phyloP scores from a whole-genome alignment of 495 filamentous ascomycete genomes.

The Daldinia decipiens region DNA sequence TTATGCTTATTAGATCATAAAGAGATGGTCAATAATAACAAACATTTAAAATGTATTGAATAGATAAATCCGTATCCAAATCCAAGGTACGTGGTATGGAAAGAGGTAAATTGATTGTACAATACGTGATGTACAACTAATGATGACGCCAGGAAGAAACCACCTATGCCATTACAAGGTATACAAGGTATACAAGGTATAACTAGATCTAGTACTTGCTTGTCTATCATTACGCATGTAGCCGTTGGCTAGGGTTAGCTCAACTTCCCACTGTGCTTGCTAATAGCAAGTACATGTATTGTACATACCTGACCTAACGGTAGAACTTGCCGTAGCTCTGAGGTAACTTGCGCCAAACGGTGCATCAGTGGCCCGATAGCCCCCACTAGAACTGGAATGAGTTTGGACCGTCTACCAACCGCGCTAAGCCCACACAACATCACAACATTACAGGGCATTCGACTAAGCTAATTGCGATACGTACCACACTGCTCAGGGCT shows the following conservation, averaged over 20 bases:
- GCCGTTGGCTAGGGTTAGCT: slow-evolving; percentile 17
- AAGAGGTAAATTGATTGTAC: slow-evolving; percentile 1
- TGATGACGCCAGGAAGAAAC: slow-evolving; percentile 40
- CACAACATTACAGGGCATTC: slow-evolving; percentile 32
- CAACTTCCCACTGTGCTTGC: slow-evolving; percentile 1
- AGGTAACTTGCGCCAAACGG: slow-evolving; percentile 1
- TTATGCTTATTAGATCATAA: background rate
- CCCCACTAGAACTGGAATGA: slow-evolving; percentile 39
- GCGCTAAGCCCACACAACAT: slow-evolving; percentile 40
- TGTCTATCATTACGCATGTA: slow-evolving; percentile 23
- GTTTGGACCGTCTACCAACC: slow-evolving; percentile 40
- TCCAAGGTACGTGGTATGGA: background rate
- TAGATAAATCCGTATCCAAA: slow-evolving; percentile 1
- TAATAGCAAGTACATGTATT: background rate
- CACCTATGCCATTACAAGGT: slow-evolving; percentile 8
- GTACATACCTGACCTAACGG: slow-evolving; percentile 1
- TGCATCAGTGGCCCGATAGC: slow-evolving; percentile 11
- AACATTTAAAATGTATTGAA: background rate
- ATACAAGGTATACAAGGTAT: background rate
- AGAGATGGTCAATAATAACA: too few relatives aligned
- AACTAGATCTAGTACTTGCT: slow-evolving; percentile 2
- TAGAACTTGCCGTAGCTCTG: slow-evolving; percentile 1
- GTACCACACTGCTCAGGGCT: slow-evolving; percentile 25
- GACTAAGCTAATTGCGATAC: slow-evolving; percentile 21
- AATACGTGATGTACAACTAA: too few relatives aligned